These are phyloP conservation scores for Mycocentrospora acerina DNA, from an alignment of 2,329 filamentous ascomycete genomes.

Conservation along the genomic window DNA sequence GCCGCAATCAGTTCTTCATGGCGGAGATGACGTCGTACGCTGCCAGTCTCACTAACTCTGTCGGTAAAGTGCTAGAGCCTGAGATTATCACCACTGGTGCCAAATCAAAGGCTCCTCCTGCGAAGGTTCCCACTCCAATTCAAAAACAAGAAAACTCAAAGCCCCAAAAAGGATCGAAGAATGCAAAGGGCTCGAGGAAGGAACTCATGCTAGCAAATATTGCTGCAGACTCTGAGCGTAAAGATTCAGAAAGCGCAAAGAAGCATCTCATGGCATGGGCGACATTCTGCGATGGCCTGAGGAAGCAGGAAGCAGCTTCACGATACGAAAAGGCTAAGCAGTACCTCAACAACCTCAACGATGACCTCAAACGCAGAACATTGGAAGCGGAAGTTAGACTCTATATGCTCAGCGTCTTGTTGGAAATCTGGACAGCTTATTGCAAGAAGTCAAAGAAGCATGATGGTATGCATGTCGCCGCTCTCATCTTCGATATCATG, in stretches of 20 bases:
- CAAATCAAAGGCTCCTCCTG: slow-evolving; percentile 12
- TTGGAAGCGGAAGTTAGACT: slow-evolving; percentile 51
- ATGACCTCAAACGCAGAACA: slow-evolving; percentile 41
- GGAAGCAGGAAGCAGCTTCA: slow-evolving; percentile 48
- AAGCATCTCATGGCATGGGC: slow-evolving; percentile 51
- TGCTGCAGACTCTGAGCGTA: slow-evolving; percentile 45
- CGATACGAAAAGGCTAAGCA: slow-evolving; percentile 54
- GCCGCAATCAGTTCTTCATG: slow-evolving; percentile 65
- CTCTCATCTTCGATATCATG: slow-evolving; percentile 35
- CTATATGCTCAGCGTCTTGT: slow-evolving; percentile 52
- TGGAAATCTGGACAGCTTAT: slow-evolving; percentile 50
- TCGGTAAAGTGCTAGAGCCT: slow-evolving; percentile 63
- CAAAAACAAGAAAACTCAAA: slow-evolving; percentile 18
- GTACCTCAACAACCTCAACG: slow-evolving; percentile 49
- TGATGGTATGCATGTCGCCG: slow-evolving; percentile 33
- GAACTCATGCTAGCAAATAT: slow-evolving; percentile 49
- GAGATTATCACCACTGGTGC: slow-evolving; percentile 61
- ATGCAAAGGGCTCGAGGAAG: slow-evolving; percentile 39
- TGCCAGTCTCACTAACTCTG: slow-evolving; percentile 66
- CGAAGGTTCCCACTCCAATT: slow-evolving; percentile 7
- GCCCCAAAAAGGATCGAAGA: slow-evolving; percentile 25
- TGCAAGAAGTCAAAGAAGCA: slow-evolving; percentile 33
- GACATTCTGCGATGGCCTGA: slow-evolving; percentile 48
- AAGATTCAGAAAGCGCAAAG: slow-evolving; percentile 44
- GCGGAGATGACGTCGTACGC: slow-evolving; percentile 68